phyloP scores from a whole-genome alignment of 495 filamentous ascomycete species.

The Chaetomidium leptoderma region DNA sequence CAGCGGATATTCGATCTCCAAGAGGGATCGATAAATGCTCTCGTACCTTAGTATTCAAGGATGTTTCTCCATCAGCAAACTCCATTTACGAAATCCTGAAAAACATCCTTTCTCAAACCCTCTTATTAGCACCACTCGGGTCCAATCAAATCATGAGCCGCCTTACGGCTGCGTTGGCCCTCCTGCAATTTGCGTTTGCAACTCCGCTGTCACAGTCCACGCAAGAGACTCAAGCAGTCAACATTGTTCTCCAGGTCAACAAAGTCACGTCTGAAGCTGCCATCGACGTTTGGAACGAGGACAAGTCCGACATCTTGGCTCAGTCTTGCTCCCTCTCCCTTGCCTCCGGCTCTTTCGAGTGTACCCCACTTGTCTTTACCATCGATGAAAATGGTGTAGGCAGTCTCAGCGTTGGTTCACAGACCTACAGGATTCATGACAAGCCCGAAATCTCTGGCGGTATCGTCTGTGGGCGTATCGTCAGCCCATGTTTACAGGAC shows the following conservation, averaged over 20 bases:
- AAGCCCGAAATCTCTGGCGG: neutral
- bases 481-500: neutral
- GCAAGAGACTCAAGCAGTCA: neutral
- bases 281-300: constrained; percentile 7
- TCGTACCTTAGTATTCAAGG: too few relatives aligned
- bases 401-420: neutral
- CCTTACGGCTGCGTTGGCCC: too few relatives aligned
- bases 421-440: neutral
- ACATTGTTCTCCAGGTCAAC: constrained; percentile 5
- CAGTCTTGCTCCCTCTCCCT: neutral
- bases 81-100: too few relatives aligned
- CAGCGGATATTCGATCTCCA: too few relatives aligned
- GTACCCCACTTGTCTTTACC: neutral
- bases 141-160: too few relatives aligned
- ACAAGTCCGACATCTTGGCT: neutral
- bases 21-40: too few relatives aligned
- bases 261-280: constrained; percentile 7
- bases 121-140: too few relatives aligned
- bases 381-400: neutral
- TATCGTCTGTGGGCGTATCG: neutral
- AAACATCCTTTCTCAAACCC: too few relatives aligned
- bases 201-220: too few relatives aligned
- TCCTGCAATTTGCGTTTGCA: too few relatives aligned
- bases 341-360: neutral
- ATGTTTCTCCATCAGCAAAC: too few relatives aligned